A percentile compares a stretch with the other conserved stretches of the same genome.
Conservation (phyloP, 2,329 filamentous ascomycete species). For the Neonectria ditissima region DNA sequence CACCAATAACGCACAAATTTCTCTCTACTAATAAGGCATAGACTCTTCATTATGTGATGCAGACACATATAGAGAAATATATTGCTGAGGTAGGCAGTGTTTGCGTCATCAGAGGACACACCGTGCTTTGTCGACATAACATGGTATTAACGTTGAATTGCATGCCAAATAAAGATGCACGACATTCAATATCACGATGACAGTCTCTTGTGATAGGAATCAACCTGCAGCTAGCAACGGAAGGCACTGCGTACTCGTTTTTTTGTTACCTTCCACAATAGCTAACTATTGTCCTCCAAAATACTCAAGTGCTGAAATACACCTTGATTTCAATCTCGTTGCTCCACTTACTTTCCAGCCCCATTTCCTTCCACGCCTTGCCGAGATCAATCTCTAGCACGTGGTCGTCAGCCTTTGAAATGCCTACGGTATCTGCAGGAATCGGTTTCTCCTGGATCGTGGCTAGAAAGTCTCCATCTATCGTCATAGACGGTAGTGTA, state of each 20-base stretch:
- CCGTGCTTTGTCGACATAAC: neutral
- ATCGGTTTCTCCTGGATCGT: slow-evolving; percentile 79
- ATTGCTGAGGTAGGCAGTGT: too few species aligned
- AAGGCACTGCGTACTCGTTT: neutral
- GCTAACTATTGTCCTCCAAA: neutral
- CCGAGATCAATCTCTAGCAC: slow-evolving; percentile 84
- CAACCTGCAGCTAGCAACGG: neutral
- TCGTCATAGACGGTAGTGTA: slow-evolving; percentile 68
- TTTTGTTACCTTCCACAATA: neutral
- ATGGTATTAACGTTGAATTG: neutral
- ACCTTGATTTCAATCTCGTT: slow-evolving; percentile 82
- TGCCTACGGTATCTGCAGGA: slow-evolving; percentile 72
- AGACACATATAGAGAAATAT: too few species aligned
- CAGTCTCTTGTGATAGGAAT: neutral
- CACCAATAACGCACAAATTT: too few species aligned
- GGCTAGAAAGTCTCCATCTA: slow-evolving; percentile 77
- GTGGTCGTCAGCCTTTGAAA: slow-evolving; percentile 62
- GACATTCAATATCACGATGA: neutral
- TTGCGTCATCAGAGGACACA: neutral
- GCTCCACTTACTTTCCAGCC: slow-evolving; percentile 77
- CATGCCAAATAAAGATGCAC: neutral
- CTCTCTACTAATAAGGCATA: too few species aligned
- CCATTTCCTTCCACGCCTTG: slow-evolving; percentile 81
- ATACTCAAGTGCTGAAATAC: slow-evolving; percentile 57
- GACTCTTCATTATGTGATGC: too few species aligned